Base-by-base conservation (phyloP, 192 early-diverging fungal genomes). In the Podila epigama region DNA sequence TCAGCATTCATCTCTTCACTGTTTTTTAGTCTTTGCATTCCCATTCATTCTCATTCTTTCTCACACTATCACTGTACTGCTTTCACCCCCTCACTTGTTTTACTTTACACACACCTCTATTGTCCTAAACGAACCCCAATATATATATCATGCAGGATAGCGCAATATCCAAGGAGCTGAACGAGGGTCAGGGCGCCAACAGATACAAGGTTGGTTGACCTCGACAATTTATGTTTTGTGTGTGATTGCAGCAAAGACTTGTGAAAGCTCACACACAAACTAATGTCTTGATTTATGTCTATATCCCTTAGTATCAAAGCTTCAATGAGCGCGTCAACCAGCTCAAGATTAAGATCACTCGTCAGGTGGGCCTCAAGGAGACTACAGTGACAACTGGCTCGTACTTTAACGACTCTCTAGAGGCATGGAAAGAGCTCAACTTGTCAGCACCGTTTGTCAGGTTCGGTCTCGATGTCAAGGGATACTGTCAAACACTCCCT, bases 381-480 rank as follows among this genome's bases (percentile, higher is more conserved):
- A 58, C 60, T 85, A 89, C 40, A 80, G 89, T 65, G 79, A 85
- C 18, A 79, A 86, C 39, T 79, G 89, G 88, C 40, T 94, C 93
- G 37, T 97, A 90, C 71, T 97, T 98, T 78, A 85, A 89, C 58
- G 92, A 96, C 63, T 83, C 89, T 0, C 64, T 97, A n/a, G 83
- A 85, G 22, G 85, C 89, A 60, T 97, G 94, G 94, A 84, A 81
- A 51, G 97, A 99, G 58, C 84, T 95, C n/a, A 97, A 99, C 80
- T 84, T 92, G 63, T 96, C 97, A 5, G 84, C 81, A 34, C 86
- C 92, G 56, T 99, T 94, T 75, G 85, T 85, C 8, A 81, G 79
- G 15, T 95, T 98, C 71, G 68, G 82, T 22, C 81, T 84, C 15
- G 90, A 93, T 8, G 83, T 97, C 27, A 80, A 79, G 44, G 79